Evolutionary conservation across 208 protist species (phyloP).

Genomic region (Acanthamoeba sp.): DNA sequence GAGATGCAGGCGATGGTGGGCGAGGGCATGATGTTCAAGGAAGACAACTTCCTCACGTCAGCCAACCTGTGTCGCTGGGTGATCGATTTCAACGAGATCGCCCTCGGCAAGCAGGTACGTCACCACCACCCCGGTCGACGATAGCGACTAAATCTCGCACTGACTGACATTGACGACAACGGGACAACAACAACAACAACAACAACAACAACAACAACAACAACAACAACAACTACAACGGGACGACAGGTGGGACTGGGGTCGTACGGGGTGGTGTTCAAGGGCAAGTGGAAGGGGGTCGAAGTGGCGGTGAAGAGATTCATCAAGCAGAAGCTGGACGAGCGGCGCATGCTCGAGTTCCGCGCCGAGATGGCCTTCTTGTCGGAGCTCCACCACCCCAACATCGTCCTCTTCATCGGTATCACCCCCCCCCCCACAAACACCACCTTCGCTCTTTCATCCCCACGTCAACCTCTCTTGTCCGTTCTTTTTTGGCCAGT

Average conservation of each 20-base stretch:
- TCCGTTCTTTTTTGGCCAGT: neutral
- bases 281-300: neutral
- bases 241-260: neutral
- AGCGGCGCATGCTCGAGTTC: neutral
- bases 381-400: neutral
- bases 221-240: too few relatives aligned
- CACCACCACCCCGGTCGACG: too few relatives aligned
- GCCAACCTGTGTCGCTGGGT: neutral
- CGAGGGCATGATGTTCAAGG: constrained; percentile 1
- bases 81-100: neutral
- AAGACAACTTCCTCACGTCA: constrained; percentile 20
- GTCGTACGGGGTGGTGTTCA: neutral
- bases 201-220: too few relatives aligned
- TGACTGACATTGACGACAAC: too few relatives aligned
- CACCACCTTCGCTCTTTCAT: too few relatives aligned
- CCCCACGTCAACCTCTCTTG: too few relatives aligned
- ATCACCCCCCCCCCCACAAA: neutral
- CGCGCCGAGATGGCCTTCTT: neutral
- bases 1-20: neutral
- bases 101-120: neutral
- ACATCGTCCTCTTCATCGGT: neutral
- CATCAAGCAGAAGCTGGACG: neutral
- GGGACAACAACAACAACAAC: too few relatives aligned
- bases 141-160: too few relatives aligned
- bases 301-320: neutral